Evolutionary conservation across 2,329 filamentous ascomycete species (phyloP).

Genomic region (Xylariaceae sp.): DNA sequence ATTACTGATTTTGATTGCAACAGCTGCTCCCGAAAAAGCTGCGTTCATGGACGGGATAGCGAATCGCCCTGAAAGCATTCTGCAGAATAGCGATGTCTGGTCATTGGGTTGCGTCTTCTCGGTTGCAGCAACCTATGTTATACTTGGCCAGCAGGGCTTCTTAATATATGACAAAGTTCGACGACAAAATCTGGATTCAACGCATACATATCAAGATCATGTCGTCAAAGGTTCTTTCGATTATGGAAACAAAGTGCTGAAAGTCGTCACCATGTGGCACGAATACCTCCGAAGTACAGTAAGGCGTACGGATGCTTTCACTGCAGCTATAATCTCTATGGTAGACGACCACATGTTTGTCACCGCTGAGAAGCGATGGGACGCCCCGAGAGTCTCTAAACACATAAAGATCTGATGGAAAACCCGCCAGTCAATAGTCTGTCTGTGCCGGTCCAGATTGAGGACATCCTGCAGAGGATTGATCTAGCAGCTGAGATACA

Average conservation of each 20-base stretch:
- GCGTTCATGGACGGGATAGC: slow-evolving; percentile 8
- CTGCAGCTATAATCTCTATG: slow-evolving; percentile 17
- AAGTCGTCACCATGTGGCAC: slow-evolving; percentile 20
- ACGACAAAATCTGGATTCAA: slow-evolving; percentile 1
- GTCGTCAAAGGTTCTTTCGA: slow-evolving; percentile 19
- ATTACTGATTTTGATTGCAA: neutral
- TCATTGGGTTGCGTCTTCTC: slow-evolving; percentile 36
- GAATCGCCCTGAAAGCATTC: slow-evolving; percentile 7
- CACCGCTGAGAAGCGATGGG: slow-evolving; percentile 1
- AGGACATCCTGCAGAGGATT: neutral
- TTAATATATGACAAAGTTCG: slow-evolving; percentile 19
- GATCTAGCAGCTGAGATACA: neutral
- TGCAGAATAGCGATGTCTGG: slow-evolving; percentile 35
- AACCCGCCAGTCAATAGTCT: too few relatives aligned
- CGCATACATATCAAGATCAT: neutral
- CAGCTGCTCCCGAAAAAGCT: slow-evolving; percentile 7
- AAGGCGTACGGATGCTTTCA: slow-evolving; percentile 17
- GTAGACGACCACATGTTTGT: slow-evolving; percentile 22
- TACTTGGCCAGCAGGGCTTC: slow-evolving; percentile 29
- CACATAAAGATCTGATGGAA: neutral
- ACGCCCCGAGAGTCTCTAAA: neutral
- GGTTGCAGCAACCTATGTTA: slow-evolving; percentile 32
- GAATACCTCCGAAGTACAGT: slow-evolving; percentile 9
- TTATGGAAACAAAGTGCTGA: slow-evolving; percentile 15
- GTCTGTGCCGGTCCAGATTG: neutral